Evolutionary conservation across 2,329 filamentous ascomycete species (phyloP), one percentile per base, ranked within the genome.

Genomic region (Hymenoscyphus albidus): DNA sequence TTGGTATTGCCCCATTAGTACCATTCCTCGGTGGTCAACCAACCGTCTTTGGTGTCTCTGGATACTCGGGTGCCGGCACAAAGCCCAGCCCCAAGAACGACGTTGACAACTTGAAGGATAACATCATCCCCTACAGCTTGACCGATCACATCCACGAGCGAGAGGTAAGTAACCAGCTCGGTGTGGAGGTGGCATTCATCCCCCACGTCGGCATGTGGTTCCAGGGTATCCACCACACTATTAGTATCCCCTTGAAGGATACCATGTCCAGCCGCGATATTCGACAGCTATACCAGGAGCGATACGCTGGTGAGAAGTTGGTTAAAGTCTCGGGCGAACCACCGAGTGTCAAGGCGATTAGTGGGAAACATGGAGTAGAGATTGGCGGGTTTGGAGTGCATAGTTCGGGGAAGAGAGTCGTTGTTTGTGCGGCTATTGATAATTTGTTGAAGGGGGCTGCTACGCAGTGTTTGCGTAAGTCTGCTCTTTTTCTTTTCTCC

Each of bases 171-270:
- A 76, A 80, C 61, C 93, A 96, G 75, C 85, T 98, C 12, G 90
- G 88, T 59, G 83, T 81, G 14, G 80, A 85, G 18, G 88, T 96
- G 12, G 90, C 88, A 5, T 99, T 99, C 76, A 90, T 95, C 64
- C 95, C 95, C 6, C 95, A 98, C 77, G 93, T 97, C 31, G 92
- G 93, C n/a, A 87, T 90, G 14, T 98, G 93, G 94, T 98, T 98
- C 85, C 90, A 96, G 75, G 94, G 94, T 69, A 98, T 98, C 71
- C 88, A 92, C 75, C 91, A 93, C 78, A 94, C 93, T 48, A 93
- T 98, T 77, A 93, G 88, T 74, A 91, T 98, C 59, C 94, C 94
- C 13, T 83, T 99, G 9, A 89, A 89, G 74, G 85, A 94, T 78
- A 84, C 86, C 67, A 96, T 98, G 91, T 91, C 88, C 2, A 93